Conservation (phyloP, 176 grass and related monocot species). For the Hordeum marinum region DNA sequence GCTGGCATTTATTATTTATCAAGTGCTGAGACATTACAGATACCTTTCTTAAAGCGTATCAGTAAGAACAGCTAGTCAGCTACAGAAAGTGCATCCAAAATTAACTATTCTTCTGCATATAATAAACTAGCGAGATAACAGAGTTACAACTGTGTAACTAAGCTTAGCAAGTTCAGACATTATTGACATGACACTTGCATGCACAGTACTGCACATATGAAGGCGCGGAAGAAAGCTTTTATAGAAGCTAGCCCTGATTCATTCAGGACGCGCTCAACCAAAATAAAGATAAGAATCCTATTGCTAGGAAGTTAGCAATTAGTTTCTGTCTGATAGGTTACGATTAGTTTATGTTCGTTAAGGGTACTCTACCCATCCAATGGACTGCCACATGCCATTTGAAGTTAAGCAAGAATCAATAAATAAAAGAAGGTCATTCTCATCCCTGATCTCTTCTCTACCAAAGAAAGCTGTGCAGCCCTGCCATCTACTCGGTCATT, state of each 20-base stretch:
- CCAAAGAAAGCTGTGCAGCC: not conserved
- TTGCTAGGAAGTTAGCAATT: not conserved
- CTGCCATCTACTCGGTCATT: not conserved
- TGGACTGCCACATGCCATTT: not conserved
- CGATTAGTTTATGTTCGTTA: not conserved
- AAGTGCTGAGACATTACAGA: not conserved
- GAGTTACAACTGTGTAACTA: constrained; percentile 5
- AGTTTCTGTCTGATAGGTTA: not conserved
- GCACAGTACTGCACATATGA: not conserved
- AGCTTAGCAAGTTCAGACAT: not conserved
- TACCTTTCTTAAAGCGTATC: not conserved
- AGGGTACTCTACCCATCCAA: not conserved
- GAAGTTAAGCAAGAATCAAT: not conserved
- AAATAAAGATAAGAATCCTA: not conserved
- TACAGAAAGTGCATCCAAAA: not conserved
- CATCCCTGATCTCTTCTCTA: not conserved
- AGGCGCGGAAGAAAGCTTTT: not conserved
- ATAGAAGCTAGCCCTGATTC: not conserved
- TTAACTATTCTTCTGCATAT: not conserved
- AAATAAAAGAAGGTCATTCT: not conserved
- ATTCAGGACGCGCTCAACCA: not conserved
- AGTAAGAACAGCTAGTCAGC: not conserved
- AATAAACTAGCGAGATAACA: not conserved
- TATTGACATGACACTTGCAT: not conserved
- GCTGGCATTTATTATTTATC: constrained; percentile 22